Evolutionary conservation across 148 eudicot genomes (phyloP).

Genomic region (Simmondsia chinensis): DNA sequence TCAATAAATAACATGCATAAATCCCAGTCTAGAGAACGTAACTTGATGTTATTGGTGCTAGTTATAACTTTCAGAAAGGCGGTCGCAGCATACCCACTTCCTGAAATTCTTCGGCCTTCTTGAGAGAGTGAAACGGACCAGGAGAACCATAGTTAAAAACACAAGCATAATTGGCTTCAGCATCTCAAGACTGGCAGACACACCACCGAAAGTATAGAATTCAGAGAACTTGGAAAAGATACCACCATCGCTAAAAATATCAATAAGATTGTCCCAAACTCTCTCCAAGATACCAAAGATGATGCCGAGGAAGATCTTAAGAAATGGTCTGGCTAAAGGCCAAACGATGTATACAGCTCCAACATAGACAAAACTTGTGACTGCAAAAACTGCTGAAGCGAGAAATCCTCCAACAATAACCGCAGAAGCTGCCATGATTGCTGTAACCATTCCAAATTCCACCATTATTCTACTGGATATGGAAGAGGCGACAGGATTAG

Average conservation of each 20-base stretch:
- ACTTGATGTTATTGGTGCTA: not conserved
- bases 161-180: slow-evolving; percentile 56
- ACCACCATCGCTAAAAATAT: slow-evolving; percentile 48
- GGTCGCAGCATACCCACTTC: slow-evolving; percentile 72
- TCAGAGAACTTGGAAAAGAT: slow-evolving; percentile 44
- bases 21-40: not conserved
- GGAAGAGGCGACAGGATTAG: slow-evolving; percentile 76
- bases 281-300: slow-evolving; percentile 36
- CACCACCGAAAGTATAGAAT: slow-evolving; percentile 55
- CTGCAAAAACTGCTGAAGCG: slow-evolving; percentile 79
- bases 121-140: slow-evolving; percentile 73
- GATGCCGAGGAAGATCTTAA: slow-evolving; percentile 39
- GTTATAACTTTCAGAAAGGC: slow-evolving; percentile 2
- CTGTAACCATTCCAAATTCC: slow-evolving; percentile 69
- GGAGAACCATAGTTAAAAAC: slow-evolving; percentile 52
- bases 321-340: slow-evolving; percentile 62
- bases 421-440: slow-evolving; percentile 70
- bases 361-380: slow-evolving; percentile 52
- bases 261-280: slow-evolving; percentile 43
- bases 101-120: slow-evolving; percentile 81
- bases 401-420: slow-evolving; percentile 64
- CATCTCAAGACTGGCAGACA: slow-evolving; percentile 44
- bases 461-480: slow-evolving; percentile 88
- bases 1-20: slow-evolving; percentile 4
- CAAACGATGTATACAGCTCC: slow-evolving; percentile 52